A percentile compares a stretch with the other conserved stretches of the same genome.
These are phyloP conservation scores for Saururus chinensis DNA, from an alignment of 164 flowering plant species.

Conservation along the genomic window DNA sequence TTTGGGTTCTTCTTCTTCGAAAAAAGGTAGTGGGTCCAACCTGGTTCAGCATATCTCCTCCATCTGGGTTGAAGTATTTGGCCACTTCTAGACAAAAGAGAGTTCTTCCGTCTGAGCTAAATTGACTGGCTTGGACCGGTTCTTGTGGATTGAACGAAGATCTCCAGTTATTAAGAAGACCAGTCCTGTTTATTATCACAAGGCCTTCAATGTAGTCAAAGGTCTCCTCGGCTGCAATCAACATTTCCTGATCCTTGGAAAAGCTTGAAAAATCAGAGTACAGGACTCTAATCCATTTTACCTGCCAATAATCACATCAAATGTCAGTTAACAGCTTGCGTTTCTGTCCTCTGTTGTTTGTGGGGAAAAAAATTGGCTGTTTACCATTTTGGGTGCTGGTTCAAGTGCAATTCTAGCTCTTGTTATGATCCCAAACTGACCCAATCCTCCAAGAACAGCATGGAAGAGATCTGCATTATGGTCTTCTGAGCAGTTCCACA, in stretches of 20 bases:
- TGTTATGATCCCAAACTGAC: conserved; percentile 93
- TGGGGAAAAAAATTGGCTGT: not conserved
- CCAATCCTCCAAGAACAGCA: conserved; percentile 80
- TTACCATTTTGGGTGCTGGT: conserved; percentile 73
- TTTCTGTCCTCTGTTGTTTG: not conserved
- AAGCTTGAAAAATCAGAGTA: conserved; percentile 65
- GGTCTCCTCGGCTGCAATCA: conserved; percentile 44
- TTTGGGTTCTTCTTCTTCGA: not conserved
- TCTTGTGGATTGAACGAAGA: conserved; percentile 64
- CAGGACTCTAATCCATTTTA: conserved; percentile 77
- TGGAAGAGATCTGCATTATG: conserved; percentile 65
- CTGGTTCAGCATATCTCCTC: conserved; percentile 31
- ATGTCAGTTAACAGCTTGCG: not conserved
- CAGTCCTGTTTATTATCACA: conserved; percentile 70
- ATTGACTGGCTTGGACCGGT: conserved; percentile 59
- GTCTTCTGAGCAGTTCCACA: conserved; percentile 53
- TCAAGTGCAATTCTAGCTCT: conserved; percentile 70
- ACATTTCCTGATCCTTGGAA: conserved; percentile 65
- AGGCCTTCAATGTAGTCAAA: conserved; percentile 93
- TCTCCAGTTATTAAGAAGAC: conserved; percentile 78
- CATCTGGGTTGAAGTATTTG: conserved; percentile 52
- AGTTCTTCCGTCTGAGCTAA: conserved; percentile 61
- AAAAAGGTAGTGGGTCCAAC: conserved; percentile 21
- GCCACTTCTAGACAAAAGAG: conserved; percentile 81
- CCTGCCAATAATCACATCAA: conserved; percentile 30